Evolutionary conservation across 805 yeast genomes (phyloP).

Genomic region (Kurtzmaniella cleridarum): DNA sequence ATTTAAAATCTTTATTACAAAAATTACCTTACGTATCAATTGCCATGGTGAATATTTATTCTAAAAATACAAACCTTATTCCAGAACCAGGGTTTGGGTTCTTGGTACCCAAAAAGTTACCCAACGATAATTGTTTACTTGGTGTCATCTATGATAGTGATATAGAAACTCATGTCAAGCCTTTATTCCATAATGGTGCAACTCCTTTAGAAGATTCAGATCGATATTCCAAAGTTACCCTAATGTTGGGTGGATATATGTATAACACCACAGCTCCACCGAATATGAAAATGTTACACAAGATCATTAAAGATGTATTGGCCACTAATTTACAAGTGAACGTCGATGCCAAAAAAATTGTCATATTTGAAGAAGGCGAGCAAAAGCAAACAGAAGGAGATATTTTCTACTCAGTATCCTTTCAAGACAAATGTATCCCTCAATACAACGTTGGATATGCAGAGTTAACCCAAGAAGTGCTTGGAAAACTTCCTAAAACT

Average conservation of each 20-base stretch:
- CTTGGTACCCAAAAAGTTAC: slow-evolving; percentile 57
- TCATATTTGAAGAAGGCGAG: slow-evolving; percentile 13
- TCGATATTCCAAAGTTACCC: slow-evolving; percentile 65
- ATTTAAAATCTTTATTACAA: slow-evolving; percentile 8
- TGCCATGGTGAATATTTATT: slow-evolving; percentile 62
- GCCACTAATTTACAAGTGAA: slow-evolving; percentile 2
- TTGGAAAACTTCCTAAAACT: slow-evolving; percentile 22
- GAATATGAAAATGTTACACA: slow-evolving; percentile 21
- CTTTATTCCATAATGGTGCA: slow-evolving; percentile 1
- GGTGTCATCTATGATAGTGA: slow-evolving; percentile 93
- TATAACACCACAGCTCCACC: slow-evolving; percentile 28
- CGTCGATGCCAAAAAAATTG: not conserved
- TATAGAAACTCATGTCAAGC: slow-evolving; percentile 39
- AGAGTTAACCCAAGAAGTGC: slow-evolving; percentile 31
- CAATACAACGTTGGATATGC: slow-evolving; percentile 71
- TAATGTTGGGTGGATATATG: slow-evolving; percentile 86
- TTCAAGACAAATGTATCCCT: slow-evolving; percentile 60
- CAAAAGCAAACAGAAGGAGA: slow-evolving; percentile 4
- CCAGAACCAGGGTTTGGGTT: slow-evolving; percentile 52
- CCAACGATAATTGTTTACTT: slow-evolving; percentile 52
- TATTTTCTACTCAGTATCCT: slow-evolving; percentile 26
- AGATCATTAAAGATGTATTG: slow-evolving; percentile 19
- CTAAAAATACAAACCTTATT: slow-evolving; percentile 29
- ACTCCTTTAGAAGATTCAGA: slow-evolving; percentile 8
- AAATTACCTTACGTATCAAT: slow-evolving; percentile 41